Base-by-base conservation (phyloP, 345 rosid genomes). In the Euphorbia lathyris region DNA sequence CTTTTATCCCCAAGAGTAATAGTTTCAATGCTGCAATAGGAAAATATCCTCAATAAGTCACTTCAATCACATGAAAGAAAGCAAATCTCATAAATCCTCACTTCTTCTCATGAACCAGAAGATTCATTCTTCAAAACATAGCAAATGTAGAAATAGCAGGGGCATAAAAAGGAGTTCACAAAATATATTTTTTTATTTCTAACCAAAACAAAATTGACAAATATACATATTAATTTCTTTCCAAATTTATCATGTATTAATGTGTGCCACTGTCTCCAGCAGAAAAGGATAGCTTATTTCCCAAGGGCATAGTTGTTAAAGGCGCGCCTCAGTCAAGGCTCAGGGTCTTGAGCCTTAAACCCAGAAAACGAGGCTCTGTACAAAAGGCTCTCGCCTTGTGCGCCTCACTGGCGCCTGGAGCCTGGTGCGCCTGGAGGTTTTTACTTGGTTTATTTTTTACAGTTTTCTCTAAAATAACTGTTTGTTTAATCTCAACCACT, bases 1-100 rank as follows among this genome's bases (percentile, higher is more conserved):
- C 98, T 86, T 86, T 95, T 95, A 80, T 95, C 98, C 63, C 97
- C 98, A 58, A 91, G 91, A 40, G 91, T 92, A 72, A 95, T 95
- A 78, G 98, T 95, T 83, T 95, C 99, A 90, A 90, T 92, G 77
- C 98, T 95, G 86, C 66, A 74, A 77, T 38, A 69, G 74, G 55
- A 79, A 34, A 76, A 23, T 25, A 64, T 45, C 43, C 53, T 75
- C 65, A 66, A 58, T 57, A 68, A 26, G 42, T 57, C 47, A 56
- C 53, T 68, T 17, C 22, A 7, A 32, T 26, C 1, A 2, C 62
- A 34, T 16, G 8, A 20, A 67, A 55, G 16, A 12, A 36, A 38
- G 34, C 11, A 34, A 34, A 9, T 22, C 22, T 36, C 30, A 26
- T 51, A 50, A 32, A 50, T 20, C 42, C 25, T 26, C 17, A 8